Percentiles rank a stretch among this genome's conserved stretches.
Evolutionary conservation across 2,329 filamentous ascomycete species (phyloP).

Genomic region (Pyrenochaeta sp.): DNA sequence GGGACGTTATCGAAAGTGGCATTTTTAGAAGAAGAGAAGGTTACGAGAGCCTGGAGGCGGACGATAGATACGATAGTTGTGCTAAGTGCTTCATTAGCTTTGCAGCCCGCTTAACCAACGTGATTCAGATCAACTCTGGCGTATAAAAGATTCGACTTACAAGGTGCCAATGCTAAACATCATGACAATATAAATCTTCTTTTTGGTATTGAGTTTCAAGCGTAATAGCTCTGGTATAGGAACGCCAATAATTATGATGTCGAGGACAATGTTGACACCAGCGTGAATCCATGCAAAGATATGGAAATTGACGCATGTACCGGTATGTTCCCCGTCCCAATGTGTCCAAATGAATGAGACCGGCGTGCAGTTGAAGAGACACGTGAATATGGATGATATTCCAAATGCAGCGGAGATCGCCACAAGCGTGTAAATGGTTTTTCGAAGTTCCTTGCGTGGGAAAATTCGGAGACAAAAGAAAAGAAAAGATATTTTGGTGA

Average conservation of each 20-base stretch:
- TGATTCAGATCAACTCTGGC: no score
- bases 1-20: slow-evolving; percentile 43
- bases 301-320: slow-evolving; percentile 35
- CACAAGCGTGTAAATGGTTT: slow-evolving; percentile 18
- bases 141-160: slow-evolving; percentile 31
- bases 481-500: slow-evolving; percentile 35
- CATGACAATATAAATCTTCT: slow-evolving; percentile 39
- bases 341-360: slow-evolving; percentile 29
- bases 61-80: no score
- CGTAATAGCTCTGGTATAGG: slow-evolving; percentile 25
- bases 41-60: no score
- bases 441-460: slow-evolving; percentile 26
- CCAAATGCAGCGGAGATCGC: slow-evolving; percentile 15
- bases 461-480: slow-evolving; percentile 37
- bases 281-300: slow-evolving; percentile 18
- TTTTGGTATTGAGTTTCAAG: slow-evolving; percentile 30
- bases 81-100: no score
- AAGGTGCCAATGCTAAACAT: slow-evolving; percentile 46
- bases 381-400: slow-evolving; percentile 25
- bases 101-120: no score
- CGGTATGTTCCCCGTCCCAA: slow-evolving; percentile 25
- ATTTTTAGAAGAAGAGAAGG: background rate
- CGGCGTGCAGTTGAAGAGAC: slow-evolving; percentile 31
- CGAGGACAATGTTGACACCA: slow-evolving; percentile 26
- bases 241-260: slow-evolving; percentile 19